phyloP scores from a whole-genome alignment of 768 basidiomycete species.

The Mycena sanguinolenta region DNA sequence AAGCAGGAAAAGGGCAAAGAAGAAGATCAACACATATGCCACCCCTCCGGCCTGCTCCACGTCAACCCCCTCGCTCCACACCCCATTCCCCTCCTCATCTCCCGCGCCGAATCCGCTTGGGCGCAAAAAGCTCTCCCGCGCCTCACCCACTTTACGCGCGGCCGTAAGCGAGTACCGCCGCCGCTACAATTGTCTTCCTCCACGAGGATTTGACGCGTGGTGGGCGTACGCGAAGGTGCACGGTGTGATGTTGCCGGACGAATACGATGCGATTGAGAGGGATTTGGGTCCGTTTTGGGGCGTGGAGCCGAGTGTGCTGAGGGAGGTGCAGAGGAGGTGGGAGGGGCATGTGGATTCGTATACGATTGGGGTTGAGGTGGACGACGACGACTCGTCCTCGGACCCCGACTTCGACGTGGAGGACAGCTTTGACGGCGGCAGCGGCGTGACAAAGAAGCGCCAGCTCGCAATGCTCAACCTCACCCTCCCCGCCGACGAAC shows the following conservation, averaged over 20 bases:
- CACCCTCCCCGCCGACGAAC: conserved; percentile 43
- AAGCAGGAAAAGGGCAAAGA: no score
- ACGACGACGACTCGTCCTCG: conserved; percentile 26
- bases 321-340: conserved; percentile 50
- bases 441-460: no score
- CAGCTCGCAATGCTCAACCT: conserved; percentile 46
- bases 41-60: conserved; percentile 55
- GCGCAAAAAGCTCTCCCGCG: conserved; percentile 60
- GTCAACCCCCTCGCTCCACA: conserved; percentile 64
- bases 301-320: conserved; percentile 58
- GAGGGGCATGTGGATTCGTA: conserved; percentile 55
- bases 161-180: conserved; percentile 84
- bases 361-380: conserved; percentile 45
- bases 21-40: conserved; percentile 49
- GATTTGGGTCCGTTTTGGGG: conserved; percentile 89
- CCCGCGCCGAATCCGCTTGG: conserved; percentile 78
- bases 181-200: conserved; percentile 82
- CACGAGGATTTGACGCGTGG: conserved; percentile 90
- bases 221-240: conserved; percentile 69
- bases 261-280: conserved; percentile 79
- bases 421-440: no score
- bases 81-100: conserved; percentile 85
- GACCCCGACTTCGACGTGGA: no score
- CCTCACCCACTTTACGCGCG: conserved; percentile 57
- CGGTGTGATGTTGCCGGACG: conserved; percentile 82